phyloP scores from a whole-genome alignment of 257 asterid genomes.

The Ophiorrhiza pumila region DNA sequence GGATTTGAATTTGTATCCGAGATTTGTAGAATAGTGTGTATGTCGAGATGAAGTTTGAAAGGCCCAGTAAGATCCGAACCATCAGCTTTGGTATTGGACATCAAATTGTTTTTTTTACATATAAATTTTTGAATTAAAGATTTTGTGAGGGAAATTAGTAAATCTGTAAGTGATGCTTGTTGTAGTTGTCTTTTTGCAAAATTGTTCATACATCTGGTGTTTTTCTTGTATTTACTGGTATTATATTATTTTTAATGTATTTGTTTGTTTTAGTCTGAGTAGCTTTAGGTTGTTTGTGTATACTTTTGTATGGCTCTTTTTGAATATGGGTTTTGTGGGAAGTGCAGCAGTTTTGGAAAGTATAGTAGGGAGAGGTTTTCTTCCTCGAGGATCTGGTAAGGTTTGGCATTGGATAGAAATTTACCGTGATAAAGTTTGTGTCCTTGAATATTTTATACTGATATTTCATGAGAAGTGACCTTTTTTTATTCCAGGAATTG shows the following conservation, averaged over 20 bases:
- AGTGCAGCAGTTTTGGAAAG: slow-evolving; percentile 89
- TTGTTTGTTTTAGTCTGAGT: neutral
- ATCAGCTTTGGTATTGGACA: too few species aligned
- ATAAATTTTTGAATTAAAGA: neutral
- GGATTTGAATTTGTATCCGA: too few species aligned
- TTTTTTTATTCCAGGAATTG: slow-evolving; percentile 55
- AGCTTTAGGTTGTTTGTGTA: neutral
- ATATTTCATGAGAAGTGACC: neutral
- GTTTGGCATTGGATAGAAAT: slow-evolving; percentile 17
- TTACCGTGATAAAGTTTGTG: slow-evolving; percentile 7
- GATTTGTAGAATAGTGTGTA: too few species aligned
- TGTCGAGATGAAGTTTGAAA: too few species aligned
- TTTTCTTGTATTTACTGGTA: neutral
- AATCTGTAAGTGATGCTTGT: slow-evolving; percentile 11
- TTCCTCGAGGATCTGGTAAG: slow-evolving; percentile 94
- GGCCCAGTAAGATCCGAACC: too few species aligned
- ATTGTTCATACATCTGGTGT: neutral
- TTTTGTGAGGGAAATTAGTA: neutral
- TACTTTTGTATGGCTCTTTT: neutral
- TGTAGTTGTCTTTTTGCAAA: neutral
- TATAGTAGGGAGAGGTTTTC: slow-evolving; percentile 89
- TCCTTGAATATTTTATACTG: neutral
- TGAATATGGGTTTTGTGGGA: slow-evolving; percentile 14
- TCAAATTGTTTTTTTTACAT: too few species aligned
- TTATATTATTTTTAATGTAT: neutral